Evolutionary conservation across 2,329 filamentous ascomycete species (phyloP), one percentile per base, ranked within the genome.

Genomic region (Didymellaceae sp.): DNA sequence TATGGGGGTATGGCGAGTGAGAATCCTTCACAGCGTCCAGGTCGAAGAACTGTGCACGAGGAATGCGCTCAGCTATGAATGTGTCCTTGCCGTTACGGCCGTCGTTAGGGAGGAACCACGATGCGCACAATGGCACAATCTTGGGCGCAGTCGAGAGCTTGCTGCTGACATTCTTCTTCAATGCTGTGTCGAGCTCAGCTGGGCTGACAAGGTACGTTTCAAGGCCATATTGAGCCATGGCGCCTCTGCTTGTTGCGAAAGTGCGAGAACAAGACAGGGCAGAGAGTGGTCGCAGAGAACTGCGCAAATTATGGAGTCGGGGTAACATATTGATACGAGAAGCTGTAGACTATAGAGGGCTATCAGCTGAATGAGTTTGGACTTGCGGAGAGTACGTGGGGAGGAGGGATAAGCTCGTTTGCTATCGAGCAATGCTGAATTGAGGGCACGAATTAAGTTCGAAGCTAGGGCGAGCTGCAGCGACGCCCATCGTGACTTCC

Each of bases 21-120:
- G 86, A 86, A 75, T 99, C 92, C 66, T 94, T 91, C 70, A 96
- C 84, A 65, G 86, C 90, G 75, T 99, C 94, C 45, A 99, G 82
- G 74, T 99, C 92, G 74, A 99, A 99, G 83, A 97, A 99, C 24
- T 91, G 89, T 1, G 94, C 88, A 66, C 87, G 86, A 17, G 92
- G 93, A 57, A 99, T 94, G 65, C 91, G 90, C 69, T 86, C 84
- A 70, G 90, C 83, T 60, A 86, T 84, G 79, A 93, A 99, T 33
- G 87, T 85, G 58, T 94, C 82, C 62, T 89, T 85, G 45, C 94
- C 94, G 40, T 84, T 89, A 55, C 91, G 87, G 45, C 84, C 84
- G 59, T 96, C 93, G 73, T 96, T 97, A 57, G 94, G 94, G 57
- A 99, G 84, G 70, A 97, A 99, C 94, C 94, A 99, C 18, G 91